phyloP scores from a whole-genome alignment of 1,284 basidiomycete genomes.

The Irpex sp. region DNA sequence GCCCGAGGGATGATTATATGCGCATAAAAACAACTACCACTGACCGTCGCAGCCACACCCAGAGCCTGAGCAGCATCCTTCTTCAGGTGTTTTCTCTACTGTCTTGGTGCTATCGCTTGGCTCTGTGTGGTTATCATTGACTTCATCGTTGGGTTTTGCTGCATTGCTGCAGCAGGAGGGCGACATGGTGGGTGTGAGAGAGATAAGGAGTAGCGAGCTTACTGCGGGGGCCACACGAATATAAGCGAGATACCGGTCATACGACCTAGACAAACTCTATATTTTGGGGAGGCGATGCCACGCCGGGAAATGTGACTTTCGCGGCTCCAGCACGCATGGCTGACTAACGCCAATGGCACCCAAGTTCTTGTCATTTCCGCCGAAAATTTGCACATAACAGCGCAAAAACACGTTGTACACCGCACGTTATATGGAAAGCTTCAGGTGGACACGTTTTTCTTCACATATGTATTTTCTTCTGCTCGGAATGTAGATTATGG shows the following conservation, averaged over 20 bases:
- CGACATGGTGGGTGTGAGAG: not conserved
- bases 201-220: not conserved
- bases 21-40: not conserved
- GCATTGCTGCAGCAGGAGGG: not conserved
- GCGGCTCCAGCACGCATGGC: not conserved
- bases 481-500: not conserved
- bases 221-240: not conserved
- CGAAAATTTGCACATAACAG: no score
- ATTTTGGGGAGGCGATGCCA: not conserved
- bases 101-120: not conserved
- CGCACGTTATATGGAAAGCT: not conserved
- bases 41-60: constrained; percentile 15
- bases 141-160: not conserved
- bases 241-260: not conserved
- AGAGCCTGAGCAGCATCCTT: constrained; percentile 7
- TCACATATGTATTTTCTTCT: not conserved
- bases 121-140: not conserved
- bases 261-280: not conserved
- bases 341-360: no score
- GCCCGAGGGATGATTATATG: not conserved
- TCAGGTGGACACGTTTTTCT: not conserved
- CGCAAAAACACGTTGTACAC: not conserved
- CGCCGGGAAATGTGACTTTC: not conserved
- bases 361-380: not conserved
- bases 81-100: not conserved